A percentile compares a stretch with the other conserved stretches of the same genome.
Conservation (phyloP, 805 yeast species). For the Lipomyces anomalus region DNA sequence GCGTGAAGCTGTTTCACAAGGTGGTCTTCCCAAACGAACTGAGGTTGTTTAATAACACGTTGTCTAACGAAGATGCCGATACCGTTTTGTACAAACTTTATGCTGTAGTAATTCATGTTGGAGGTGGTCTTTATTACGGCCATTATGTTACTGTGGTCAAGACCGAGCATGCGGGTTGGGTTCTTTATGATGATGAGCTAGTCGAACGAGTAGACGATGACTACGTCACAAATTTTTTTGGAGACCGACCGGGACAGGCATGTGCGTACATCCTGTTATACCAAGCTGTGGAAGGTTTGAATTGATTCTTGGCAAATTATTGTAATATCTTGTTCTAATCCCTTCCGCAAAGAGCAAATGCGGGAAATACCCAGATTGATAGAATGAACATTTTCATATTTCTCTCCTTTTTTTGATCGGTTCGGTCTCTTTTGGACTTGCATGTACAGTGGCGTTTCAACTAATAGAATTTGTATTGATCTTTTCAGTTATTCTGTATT, state of each 20-base stretch:
- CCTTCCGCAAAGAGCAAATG: too few species aligned
- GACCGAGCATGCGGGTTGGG: conserved; percentile 75
- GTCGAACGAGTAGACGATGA: conserved; percentile 82
- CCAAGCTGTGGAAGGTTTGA: too few species aligned
- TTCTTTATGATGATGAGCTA: conserved; percentile 90
- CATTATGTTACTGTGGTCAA: conserved; percentile 87
- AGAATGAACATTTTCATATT: too few species aligned
- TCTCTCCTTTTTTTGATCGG: too few species aligned
- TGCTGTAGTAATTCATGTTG: conserved; percentile 87
- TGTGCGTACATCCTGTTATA: conserved; percentile 89
- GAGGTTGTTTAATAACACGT: conserved; percentile 55
- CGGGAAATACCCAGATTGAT: too few species aligned
- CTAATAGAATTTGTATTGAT: background rate
- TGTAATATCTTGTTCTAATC: too few species aligned
- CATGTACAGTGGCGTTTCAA: background rate
- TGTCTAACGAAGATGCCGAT: conserved; percentile 46
- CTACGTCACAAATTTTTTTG: conserved; percentile 79
- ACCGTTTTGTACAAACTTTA: conserved; percentile 77
- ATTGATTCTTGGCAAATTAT: too few species aligned
- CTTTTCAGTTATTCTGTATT: background rate
- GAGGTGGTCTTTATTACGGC: conserved; percentile 97
- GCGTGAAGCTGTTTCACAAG: conserved; percentile 80
- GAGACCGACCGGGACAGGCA: conserved; percentile 80
- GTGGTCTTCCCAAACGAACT: conserved; percentile 73
- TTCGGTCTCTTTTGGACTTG: background rate